Percentiles rank a stretch among this genome's conserved stretches.
phyloP scores from a whole-genome alignment of 2,329 filamentous ascomycete species.

The Herpotrichia juniperi region DNA sequence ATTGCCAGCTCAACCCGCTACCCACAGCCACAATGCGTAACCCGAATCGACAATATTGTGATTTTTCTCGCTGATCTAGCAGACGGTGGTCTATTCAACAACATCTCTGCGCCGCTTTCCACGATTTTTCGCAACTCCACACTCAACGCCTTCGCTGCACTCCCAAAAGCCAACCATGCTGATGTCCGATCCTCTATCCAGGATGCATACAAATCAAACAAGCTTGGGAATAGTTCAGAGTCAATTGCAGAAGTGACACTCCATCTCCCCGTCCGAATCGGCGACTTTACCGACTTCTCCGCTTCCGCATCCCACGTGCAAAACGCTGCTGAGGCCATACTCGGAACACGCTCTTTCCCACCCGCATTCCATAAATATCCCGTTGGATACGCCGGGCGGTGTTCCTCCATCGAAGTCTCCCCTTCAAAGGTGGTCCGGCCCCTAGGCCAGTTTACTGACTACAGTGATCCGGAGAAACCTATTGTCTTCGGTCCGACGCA shows the following conservation, averaged over 20 bases:
- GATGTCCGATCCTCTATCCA: constrained; percentile 52
- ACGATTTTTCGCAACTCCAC: constrained; percentile 38
- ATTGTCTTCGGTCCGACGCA: constrained; percentile 54
- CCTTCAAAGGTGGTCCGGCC: constrained; percentile 52
- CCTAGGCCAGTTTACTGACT: constrained; percentile 33
- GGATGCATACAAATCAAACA: constrained; percentile 31
- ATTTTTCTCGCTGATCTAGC: constrained; percentile 59
- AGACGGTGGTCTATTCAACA: constrained; percentile 32
- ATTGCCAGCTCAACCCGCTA: constrained; percentile 31
- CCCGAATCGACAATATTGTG: constrained; percentile 57
- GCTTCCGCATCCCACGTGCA: constrained; percentile 60
- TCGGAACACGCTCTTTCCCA: constrained; percentile 26
- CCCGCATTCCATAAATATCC: constrained; percentile 43
- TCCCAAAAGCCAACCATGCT: constrained; percentile 47
- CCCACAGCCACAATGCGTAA: constrained; percentile 52
- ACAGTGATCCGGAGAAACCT: constrained; percentile 50
- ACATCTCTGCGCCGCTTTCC: constrained; percentile 21
- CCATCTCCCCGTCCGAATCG: constrained; percentile 62
- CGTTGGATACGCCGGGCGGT: constrained; percentile 61
- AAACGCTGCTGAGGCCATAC: constrained; percentile 53
- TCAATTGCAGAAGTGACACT: constrained; percentile 51
- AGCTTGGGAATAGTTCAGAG: constrained; percentile 20
- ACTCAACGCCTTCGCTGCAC: constrained; percentile 59
- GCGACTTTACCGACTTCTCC: constrained; percentile 65
- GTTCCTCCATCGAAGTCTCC: constrained; percentile 59